Percentiles rank a stretch among this genome's conserved stretches.
Evolutionary conservation across 805 yeast species (phyloP).

Genomic region (Candida suzukii): DNA sequence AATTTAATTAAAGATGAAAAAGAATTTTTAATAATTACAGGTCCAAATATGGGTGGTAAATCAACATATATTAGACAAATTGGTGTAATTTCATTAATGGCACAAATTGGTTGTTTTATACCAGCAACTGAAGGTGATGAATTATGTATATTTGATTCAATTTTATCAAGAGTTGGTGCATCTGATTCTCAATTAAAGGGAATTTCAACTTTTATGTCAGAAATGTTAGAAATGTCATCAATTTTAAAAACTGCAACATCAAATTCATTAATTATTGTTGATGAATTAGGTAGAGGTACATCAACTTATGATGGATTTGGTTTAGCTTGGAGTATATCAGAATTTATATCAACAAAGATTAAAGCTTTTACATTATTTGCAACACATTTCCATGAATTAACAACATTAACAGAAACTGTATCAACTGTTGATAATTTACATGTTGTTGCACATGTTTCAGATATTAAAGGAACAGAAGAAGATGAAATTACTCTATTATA

Average conservation of each 20-base stretch:
- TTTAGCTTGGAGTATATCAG: slow-evolving; percentile 93
- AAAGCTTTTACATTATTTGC: slow-evolving; percentile 86
- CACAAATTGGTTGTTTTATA: slow-evolving; percentile 84
- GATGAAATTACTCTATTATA: slow-evolving; percentile 82
- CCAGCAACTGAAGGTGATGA: slow-evolving; percentile 74
- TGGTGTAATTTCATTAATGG: slow-evolving; percentile 81
- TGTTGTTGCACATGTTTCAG: slow-evolving; percentile 85
- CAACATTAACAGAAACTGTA: slow-evolving; percentile 61
- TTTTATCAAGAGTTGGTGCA: slow-evolving; percentile 96
- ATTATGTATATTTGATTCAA: slow-evolving; percentile 80
- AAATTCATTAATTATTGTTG: slow-evolving; percentile 80
- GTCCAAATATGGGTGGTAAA: slow-evolving; percentile 98
- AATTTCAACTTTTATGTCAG: slow-evolving; percentile 93
- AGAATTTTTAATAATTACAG: slow-evolving; percentile 82
- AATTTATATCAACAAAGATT: slow-evolving; percentile 64
- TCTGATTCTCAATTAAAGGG: slow-evolving; percentile 97
- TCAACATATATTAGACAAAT: slow-evolving; percentile 87
- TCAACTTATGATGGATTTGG: slow-evolving; percentile 97
- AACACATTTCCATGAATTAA: slow-evolving; percentile 95
- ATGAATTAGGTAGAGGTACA: slow-evolving; percentile 95
- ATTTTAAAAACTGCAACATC: slow-evolving; percentile 73
- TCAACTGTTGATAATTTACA: slow-evolving; percentile 73
- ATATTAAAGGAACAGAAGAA: slow-evolving; percentile 18
- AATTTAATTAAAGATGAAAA: slow-evolving; percentile 44
- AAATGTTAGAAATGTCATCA: slow-evolving; percentile 90